A percentile compares a stretch with the other conserved stretches of the same genome.
Evolutionary conservation across 208 protist genomes (phyloP).

Genomic region (Wallacemonas collosoma): DNA sequence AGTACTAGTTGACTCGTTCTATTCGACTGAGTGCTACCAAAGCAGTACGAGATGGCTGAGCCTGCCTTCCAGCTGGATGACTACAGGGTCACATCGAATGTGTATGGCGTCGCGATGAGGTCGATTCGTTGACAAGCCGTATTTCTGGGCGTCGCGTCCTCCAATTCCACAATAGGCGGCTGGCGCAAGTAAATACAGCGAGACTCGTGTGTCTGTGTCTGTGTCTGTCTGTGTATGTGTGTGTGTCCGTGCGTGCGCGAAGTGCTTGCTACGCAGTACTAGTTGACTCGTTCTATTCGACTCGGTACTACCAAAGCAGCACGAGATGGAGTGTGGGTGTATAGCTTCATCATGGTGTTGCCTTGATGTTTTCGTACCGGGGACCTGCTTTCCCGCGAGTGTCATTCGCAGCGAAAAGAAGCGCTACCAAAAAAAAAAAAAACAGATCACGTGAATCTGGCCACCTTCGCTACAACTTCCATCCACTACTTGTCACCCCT

Average conservation of each 20-base stretch:
- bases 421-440: too few species aligned
- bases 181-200: neutral
- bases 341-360: neutral
- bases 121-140: neutral
- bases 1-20: slow-evolving; percentile 16
- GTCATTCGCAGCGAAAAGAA: too few species aligned
- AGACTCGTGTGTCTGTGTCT: slow-evolving; percentile 1
- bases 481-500: too few species aligned
- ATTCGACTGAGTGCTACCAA: slow-evolving; percentile 31
- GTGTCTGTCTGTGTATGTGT: neutral
- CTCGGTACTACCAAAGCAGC: slow-evolving; percentile 28
- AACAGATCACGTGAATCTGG: too few species aligned
- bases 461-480: too few species aligned
- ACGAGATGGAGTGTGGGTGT: slow-evolving; percentile 14
- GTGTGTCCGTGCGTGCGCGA: neutral
- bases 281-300: slow-evolving; percentile 18
- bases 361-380: too few species aligned
- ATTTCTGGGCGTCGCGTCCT: neutral
- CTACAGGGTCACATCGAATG: neutral
- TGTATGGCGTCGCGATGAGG: neutral
- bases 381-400: too few species aligned
- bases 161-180: neutral
- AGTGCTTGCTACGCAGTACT: slow-evolving; percentile 32
- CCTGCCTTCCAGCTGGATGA: too few species aligned
- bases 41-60: slow-evolving; percentile 21